Conservation (phyloP, 345 rosid genomes). For the Salix purpurea region DNA sequence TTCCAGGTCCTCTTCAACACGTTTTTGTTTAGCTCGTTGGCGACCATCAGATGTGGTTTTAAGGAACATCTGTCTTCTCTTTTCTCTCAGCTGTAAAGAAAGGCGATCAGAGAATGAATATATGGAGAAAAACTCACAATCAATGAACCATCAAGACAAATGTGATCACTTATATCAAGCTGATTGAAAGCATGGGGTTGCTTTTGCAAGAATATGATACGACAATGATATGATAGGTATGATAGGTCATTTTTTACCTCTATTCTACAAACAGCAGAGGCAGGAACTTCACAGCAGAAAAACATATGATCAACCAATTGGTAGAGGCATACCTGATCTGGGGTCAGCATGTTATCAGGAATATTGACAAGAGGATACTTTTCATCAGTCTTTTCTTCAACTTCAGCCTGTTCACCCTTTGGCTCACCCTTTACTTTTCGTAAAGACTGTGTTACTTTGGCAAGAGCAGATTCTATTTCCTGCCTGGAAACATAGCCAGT, state of each 20-base stretch:
- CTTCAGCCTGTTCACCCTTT: constrained; percentile 60
- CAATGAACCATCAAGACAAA: background rate
- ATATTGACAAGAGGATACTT: constrained; percentile 70
- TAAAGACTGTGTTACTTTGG: constrained; percentile 60
- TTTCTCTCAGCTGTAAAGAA: constrained; percentile 70
- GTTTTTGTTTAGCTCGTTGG: constrained; percentile 87
- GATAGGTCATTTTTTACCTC: background rate
- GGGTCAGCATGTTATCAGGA: constrained; percentile 72
- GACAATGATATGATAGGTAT: too few species aligned
- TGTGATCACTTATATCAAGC: too few species aligned
- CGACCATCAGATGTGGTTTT: constrained; percentile 86
- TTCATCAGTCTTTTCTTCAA: constrained; percentile 70
- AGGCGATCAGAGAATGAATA: background rate
- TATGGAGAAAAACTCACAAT: background rate
- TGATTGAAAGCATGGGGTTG: background rate
- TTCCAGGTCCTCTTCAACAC: constrained; percentile 70
- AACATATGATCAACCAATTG: background rate
- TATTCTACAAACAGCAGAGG: background rate
- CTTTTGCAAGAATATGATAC: background rate
- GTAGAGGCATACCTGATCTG: constrained; percentile 61
- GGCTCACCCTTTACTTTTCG: constrained; percentile 87
- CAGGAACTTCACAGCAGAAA: background rate
- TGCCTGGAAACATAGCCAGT: constrained; percentile 80
- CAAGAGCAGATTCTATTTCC: constrained; percentile 67
- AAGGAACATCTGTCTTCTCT: constrained; percentile 74